A percentile compares a stretch with the other conserved stretches of the same genome.
These are phyloP conservation scores for Xylaria cubensis DNA, from an alignment of 495 filamentous ascomycete genomes.

Conservation along the genomic window DNA sequence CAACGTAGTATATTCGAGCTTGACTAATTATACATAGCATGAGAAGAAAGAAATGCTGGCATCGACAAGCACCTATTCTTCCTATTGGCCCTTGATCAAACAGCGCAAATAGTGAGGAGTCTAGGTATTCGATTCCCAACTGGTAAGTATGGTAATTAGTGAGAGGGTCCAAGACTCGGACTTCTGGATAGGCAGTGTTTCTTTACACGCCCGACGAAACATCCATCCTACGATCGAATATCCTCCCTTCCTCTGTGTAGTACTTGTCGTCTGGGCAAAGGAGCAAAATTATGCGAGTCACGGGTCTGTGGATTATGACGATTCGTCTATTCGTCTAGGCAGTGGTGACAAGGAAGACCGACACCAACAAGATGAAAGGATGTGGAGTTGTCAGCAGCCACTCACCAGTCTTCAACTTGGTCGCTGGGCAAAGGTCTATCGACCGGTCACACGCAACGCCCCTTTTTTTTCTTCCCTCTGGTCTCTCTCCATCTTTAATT, in stretches of 20 bases:
- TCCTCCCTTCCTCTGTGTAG: no score
- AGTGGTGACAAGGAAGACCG: constrained; percentile 34
- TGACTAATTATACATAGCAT: not conserved
- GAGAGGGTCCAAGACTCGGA: not conserved
- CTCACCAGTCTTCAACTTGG: constrained; percentile 26
- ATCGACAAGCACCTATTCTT: not conserved
- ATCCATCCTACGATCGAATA: constrained; percentile 28
- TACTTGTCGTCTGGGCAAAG: constrained; percentile 28
- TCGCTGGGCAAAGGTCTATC: constrained; percentile 1
- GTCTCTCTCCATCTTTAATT: constrained; percentile 16
- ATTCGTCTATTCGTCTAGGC: constrained; percentile 40
- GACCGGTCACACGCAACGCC: constrained; percentile 40
- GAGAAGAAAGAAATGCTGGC: not conserved
- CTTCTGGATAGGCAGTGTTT: not conserved
- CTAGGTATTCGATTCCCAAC: not conserved
- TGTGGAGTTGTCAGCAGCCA: constrained; percentile 38
- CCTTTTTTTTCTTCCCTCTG: constrained; percentile 20
- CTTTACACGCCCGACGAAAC: constrained; percentile 29
- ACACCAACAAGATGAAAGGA: constrained; percentile 37
- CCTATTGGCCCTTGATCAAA: constrained; percentile 6
- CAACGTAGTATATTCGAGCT: not conserved
- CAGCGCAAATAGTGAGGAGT: not conserved
- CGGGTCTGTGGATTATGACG: constrained; percentile 48
- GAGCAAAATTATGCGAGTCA: constrained; percentile 47
- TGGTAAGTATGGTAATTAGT: not conserved